Percentiles rank a stretch among this genome's conserved stretches.
Conservation (phyloP, 768 basidiomycete genomes). For the Agaricus blazei region DNA sequence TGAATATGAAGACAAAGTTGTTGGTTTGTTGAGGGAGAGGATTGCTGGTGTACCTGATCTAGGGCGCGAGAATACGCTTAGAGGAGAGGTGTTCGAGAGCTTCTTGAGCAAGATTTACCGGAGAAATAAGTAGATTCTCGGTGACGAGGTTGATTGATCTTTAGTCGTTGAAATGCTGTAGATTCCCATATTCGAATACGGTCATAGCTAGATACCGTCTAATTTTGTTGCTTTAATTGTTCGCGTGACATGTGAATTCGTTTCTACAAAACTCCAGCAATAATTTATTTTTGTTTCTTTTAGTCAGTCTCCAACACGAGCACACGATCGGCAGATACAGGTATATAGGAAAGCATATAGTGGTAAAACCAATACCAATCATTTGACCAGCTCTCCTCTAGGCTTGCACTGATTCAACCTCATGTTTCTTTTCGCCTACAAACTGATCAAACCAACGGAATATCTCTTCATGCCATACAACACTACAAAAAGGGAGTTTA, state of each 20-base stretch:
- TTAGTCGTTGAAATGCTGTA: too few relatives aligned
- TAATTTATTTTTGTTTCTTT: too few relatives aligned
- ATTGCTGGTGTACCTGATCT: constrained; percentile 74
- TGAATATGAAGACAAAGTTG: constrained; percentile 74
- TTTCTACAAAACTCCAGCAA: too few relatives aligned
- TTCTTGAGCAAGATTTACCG: constrained; percentile 87
- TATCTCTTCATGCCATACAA: constrained; percentile 96
- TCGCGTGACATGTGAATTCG: too few relatives aligned
- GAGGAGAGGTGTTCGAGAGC: constrained; percentile 68
- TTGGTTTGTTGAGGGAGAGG: constrained; percentile 56
- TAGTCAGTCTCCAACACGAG: too few relatives aligned
- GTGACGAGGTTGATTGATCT: background rate
- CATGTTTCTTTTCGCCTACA: constrained; percentile 32
- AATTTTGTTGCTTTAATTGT: too few relatives aligned
- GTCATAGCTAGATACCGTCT: too few relatives aligned
- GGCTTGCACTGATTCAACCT: background rate
- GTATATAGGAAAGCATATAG: background rate
- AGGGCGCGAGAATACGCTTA: constrained; percentile 35
- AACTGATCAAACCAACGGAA: constrained; percentile 84
- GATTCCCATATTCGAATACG: too few relatives aligned
- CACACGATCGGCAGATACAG: background rate
- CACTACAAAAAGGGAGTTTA: constrained; percentile 29
- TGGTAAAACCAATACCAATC: background rate
- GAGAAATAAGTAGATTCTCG: constrained; percentile 42
- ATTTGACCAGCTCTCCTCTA: background rate